A percentile compares a stretch with the other conserved stretches of the same genome.
phyloP scores from a whole-genome alignment of 163 green algal species.

The Coccomyxa subellipsoidea region DNA sequence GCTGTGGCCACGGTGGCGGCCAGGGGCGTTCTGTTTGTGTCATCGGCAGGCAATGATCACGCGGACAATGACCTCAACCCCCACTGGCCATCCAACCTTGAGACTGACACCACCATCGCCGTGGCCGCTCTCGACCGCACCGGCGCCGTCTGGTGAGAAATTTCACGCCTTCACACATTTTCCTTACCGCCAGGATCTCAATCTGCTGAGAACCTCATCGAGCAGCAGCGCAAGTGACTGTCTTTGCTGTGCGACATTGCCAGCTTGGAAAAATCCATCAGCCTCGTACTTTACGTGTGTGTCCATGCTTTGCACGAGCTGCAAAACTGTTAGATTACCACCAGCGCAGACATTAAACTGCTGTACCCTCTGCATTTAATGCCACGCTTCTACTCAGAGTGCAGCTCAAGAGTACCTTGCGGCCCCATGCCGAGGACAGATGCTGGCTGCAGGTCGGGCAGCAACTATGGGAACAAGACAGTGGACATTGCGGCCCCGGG shows the following conservation, averaged over 20 bases:
- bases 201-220: too few relatives aligned
- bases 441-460: conserved; percentile 19
- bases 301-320: too few relatives aligned
- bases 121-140: conserved; percentile 33
- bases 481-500: conserved; percentile 59
- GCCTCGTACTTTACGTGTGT: too few relatives aligned
- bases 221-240: too few relatives aligned
- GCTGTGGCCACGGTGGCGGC: neutral
- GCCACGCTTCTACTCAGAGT: too few relatives aligned
- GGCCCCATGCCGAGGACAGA: too few relatives aligned
- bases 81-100: conserved; percentile 34
- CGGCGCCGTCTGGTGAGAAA: conserved; percentile 22
- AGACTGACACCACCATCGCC: conserved; percentile 27
- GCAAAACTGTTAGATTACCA: too few relatives aligned
- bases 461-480: conserved; percentile 34
- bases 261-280: too few relatives aligned
- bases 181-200: neutral
- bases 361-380: too few relatives aligned
- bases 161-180: neutral
- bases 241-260: too few relatives aligned
- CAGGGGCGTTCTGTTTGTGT: conserved; percentile 42
- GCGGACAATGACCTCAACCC: conserved; percentile 27
- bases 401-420: too few relatives aligned
- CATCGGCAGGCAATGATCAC: conserved; percentile 49
- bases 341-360: too few relatives aligned